These are phyloP conservation scores for Ilyonectria robusta DNA, from an alignment of 2,329 filamentous ascomycete species.

Conservation along the genomic window DNA sequence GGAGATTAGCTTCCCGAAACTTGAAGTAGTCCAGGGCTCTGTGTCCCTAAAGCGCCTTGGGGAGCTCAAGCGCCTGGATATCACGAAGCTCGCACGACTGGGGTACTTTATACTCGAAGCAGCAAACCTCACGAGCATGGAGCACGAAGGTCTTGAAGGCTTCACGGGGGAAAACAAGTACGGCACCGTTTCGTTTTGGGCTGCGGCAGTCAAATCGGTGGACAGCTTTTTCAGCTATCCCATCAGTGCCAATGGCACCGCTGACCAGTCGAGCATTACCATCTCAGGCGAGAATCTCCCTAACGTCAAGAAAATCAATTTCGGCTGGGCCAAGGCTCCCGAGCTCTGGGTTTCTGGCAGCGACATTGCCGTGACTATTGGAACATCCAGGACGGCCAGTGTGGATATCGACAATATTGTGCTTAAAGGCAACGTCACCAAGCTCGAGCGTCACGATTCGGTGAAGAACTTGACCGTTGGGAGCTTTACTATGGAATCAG, in stretches of 20 bases:
- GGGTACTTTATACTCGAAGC: conserved; percentile 30
- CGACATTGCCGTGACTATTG: conserved; percentile 27
- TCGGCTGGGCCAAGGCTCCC: conserved; percentile 29
- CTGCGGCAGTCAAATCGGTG: conserved; percentile 19
- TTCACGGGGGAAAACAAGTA: conserved; percentile 26
- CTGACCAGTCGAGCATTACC: conserved; percentile 12
- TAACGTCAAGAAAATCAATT: conserved; percentile 29
- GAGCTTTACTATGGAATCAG: conserved; percentile 1
- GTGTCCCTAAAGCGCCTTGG: conserved; percentile 26
- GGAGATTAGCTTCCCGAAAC: conserved; percentile 31
- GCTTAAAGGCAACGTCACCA: conserved; percentile 22
- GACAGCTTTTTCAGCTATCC: conserved; percentile 39
- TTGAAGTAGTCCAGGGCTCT: conserved; percentile 23
- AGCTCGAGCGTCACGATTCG: conserved; percentile 12
- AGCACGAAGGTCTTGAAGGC: conserved; percentile 30
- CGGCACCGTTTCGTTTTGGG: conserved; percentile 17
- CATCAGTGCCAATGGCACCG: conserved; percentile 18
- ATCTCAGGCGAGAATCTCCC: conserved; percentile 20
- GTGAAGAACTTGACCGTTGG: conserved; percentile 28
- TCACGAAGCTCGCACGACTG: conserved; percentile 30
- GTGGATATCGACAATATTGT: conserved; percentile 27
- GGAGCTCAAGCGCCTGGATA: conserved; percentile 30
- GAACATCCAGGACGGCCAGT: conserved; percentile 11
- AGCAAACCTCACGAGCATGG: conserved; percentile 23
- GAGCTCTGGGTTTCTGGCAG: conserved; percentile 15